phyloP scores from a whole-genome alignment of 495 filamentous ascomycete species.

The Halenospora varia region DNA sequence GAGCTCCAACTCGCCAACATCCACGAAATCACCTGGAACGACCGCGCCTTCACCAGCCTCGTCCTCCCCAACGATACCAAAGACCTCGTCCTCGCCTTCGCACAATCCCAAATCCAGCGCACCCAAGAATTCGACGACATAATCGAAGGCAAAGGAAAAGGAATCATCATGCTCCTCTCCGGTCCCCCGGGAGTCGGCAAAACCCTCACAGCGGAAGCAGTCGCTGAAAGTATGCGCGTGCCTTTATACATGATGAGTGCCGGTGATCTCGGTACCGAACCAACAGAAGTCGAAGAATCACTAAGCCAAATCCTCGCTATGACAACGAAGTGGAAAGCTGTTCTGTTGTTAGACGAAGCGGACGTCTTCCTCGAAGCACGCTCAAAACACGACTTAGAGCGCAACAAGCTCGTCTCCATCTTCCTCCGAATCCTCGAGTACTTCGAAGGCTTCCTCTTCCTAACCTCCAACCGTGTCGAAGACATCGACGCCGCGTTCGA shows the following conservation, averaged over 20 bases:
- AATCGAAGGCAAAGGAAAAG: constrained; percentile 22
- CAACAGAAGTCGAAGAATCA: constrained; percentile 30
- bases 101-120: constrained; percentile 13
- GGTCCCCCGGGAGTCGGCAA: constrained; percentile 56
- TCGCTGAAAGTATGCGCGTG: constrained; percentile 24
- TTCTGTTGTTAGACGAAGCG: constrained; percentile 40
- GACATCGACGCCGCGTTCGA: constrained; percentile 23
- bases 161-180: constrained; percentile 25
- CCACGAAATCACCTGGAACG: constrained; percentile 29
- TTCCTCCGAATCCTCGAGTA: constrained; percentile 25
- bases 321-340: constrained; percentile 36
- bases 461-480: constrained; percentile 21
- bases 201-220: constrained; percentile 48
- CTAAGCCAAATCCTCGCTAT: constrained; percentile 41
- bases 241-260: constrained; percentile 15
- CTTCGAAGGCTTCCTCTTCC: constrained; percentile 22
- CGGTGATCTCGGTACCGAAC: constrained; percentile 11
- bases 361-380: constrained; percentile 35
- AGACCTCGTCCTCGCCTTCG: constrained; percentile 21
- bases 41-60: constrained; percentile 12
- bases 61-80: constrained; percentile 20
- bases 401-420: constrained; percentile 23
- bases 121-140: constrained; percentile 22
- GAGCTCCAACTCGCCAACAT: constrained; percentile 23
- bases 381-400: constrained; percentile 17